Evolutionary conservation across 345 rosid genomes (phyloP).

Genomic region (Excoecaria agallocha): DNA sequence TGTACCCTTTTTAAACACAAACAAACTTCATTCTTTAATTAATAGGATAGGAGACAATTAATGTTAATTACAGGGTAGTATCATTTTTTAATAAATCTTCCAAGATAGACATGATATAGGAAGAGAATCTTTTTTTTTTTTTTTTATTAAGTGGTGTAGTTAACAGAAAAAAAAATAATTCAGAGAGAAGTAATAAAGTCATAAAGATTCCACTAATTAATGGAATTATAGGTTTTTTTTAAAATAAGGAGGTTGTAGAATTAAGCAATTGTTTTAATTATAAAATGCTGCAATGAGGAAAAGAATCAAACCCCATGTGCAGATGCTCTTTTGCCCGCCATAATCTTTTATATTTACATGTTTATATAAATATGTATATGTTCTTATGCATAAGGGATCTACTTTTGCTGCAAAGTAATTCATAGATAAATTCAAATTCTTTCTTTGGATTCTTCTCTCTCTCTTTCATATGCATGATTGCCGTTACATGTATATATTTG

Average conservation of each 20-base stretch:
- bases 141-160: too few relatives aligned
- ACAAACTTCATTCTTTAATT: slow-evolving; percentile 24
- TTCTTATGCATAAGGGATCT: slow-evolving; percentile 10
- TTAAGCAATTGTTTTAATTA: slow-evolving; percentile 10
- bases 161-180: too few relatives aligned
- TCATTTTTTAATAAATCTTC: slow-evolving; percentile 6
- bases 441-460: slow-evolving; percentile 32
- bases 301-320: slow-evolving; percentile 31
- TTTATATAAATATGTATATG: not conserved
- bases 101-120: not conserved
- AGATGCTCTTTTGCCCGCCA: slow-evolving; percentile 25
- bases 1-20: slow-evolving; percentile 27
- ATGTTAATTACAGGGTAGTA: slow-evolving; percentile 1
- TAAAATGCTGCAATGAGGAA: not conserved
- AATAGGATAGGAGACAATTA: not conserved
- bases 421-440: slow-evolving; percentile 20
- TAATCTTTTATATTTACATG: not conserved
- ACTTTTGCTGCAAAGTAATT: slow-evolving; percentile 23
- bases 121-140: slow-evolving; percentile 17
- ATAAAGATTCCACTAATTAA: slow-evolving; percentile 10
- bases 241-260: slow-evolving; percentile 19
- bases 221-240: slow-evolving; percentile 19
- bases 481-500: slow-evolving; percentile 4
- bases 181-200: slow-evolving; percentile 17
- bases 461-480: not conserved